Evolutionary conservation across 164 flowering plant species (phyloP).

Genomic region (Vitis cinerea): DNA sequence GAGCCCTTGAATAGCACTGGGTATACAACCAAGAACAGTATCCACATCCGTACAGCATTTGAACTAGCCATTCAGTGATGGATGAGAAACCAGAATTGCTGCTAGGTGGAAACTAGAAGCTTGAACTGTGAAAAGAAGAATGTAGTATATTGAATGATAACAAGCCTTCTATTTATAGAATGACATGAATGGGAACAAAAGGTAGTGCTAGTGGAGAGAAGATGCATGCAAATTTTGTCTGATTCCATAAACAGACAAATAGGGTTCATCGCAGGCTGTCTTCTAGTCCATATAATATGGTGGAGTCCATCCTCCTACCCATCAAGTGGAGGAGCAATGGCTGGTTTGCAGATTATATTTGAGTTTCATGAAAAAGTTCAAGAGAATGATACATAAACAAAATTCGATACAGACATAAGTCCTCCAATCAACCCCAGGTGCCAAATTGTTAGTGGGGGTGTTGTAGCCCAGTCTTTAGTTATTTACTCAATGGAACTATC

Average conservation of each 20-base stretch:
- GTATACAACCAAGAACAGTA: background rate
- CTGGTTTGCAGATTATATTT: no score
- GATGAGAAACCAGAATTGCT: background rate
- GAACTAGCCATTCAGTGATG: background rate
- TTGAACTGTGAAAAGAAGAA: background rate
- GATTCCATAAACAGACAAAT: background rate
- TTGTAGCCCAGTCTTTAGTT: no score
- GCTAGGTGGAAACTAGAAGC: background rate
- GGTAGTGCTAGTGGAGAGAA: constrained; percentile 1
- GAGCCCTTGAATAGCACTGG: background rate
- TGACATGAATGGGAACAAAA: background rate
- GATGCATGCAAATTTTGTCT: background rate
- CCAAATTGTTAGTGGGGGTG: no score
- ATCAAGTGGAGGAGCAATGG: no score
- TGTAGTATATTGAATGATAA: background rate
- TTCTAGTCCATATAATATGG: background rate
- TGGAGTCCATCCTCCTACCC: background rate
- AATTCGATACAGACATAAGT: no score
- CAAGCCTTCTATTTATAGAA: background rate
- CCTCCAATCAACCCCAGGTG: no score
- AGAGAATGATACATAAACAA: no score
- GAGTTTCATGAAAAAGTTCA: no score
- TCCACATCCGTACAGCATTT: background rate
- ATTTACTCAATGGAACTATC: no score
- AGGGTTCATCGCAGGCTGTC: no score